These are phyloP conservation scores for Colletotrichum musae DNA, from an alignment of 2,329 filamentous ascomycete genomes.

Conservation along the genomic window DNA sequence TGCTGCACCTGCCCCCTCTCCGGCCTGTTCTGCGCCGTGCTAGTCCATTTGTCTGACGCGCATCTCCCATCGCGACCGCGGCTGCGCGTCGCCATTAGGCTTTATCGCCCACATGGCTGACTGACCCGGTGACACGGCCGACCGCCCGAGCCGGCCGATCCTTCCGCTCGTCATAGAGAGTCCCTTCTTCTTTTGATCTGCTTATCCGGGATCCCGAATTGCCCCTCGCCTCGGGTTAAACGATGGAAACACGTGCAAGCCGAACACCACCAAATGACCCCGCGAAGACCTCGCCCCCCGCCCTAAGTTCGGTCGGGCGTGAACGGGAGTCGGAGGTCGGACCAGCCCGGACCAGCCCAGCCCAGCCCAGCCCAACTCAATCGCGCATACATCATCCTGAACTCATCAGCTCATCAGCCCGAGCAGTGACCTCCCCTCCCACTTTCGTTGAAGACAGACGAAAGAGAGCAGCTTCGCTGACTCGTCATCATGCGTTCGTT, in stretches of 20 bases:
- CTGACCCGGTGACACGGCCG: conserved; percentile 8
- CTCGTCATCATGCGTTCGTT: conserved; percentile 9
- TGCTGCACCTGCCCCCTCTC: too few species aligned
- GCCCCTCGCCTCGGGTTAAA: background rate
- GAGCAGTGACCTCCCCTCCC: conserved; percentile 2
- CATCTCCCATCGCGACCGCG: background rate
- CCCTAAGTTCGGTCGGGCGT: conserved; percentile 18
- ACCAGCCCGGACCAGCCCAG: background rate
- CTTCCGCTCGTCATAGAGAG: background rate
- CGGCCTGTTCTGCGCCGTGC: background rate
- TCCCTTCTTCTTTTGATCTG: background rate
- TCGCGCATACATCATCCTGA: background rate
- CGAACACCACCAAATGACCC: conserved; percentile 12
- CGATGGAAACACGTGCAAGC: conserved; percentile 12
- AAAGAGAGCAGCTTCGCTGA: background rate
- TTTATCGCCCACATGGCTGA: conserved; percentile 5
- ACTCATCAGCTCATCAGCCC: conserved; percentile 9
- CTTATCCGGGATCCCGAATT: background rate
- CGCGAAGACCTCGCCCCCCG: background rate
- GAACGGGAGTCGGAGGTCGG: conserved; percentile 4
- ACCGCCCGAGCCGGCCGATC: conserved; percentile 3
- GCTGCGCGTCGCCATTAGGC: background rate
- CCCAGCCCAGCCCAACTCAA: background rate
- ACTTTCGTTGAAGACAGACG: background rate
- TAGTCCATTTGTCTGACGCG: background rate